A percentile compares a stretch with the other conserved stretches of the same genome.
Conservation (phyloP, 148 eudicot genomes). For the Amaranthus cruentus region DNA sequence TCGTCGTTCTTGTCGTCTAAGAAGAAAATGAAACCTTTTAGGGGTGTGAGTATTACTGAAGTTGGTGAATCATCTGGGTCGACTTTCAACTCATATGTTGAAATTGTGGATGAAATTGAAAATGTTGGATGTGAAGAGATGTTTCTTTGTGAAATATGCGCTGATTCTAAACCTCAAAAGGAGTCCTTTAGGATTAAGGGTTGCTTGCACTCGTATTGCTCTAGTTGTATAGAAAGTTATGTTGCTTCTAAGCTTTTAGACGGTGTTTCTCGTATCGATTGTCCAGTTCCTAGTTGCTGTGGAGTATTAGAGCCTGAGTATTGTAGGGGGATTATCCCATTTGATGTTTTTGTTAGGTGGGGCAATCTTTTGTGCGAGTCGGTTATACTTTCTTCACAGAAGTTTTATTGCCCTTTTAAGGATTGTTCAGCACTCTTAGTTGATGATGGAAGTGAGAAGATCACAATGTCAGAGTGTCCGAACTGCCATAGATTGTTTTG, state of each 20-base stretch:
- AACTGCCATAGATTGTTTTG: conserved; percentile 52
- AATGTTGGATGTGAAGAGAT: conserved; percentile 1
- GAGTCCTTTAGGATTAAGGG: conserved; percentile 41
- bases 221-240: conserved; percentile 35
- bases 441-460: conserved; percentile 28
- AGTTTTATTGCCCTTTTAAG: conserved; percentile 49
- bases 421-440: conserved; percentile 50
- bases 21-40: conserved; percentile 12
- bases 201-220: conserved; percentile 40
- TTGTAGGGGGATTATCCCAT: conserved; percentile 39
- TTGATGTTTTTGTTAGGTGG: conserved; percentile 48
- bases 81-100: background rate
- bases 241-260: conserved; percentile 44
- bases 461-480: conserved; percentile 48
- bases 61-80: conserved; percentile 40
- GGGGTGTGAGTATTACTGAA: conserved; percentile 18
- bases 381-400: conserved; percentile 39
- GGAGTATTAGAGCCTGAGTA: conserved; percentile 47
- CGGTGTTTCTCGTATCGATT: conserved; percentile 30
- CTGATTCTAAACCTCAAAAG: conserved; percentile 30
- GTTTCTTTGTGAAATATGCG: conserved; percentile 62
- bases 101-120: conserved; percentile 6
- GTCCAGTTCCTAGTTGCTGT: conserved; percentile 31
- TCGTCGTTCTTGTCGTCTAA: background rate
- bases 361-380: conserved; percentile 47